Conservation (phyloP, 169 alveolate genomes). For the Cardiosporidium cionae region DNA sequence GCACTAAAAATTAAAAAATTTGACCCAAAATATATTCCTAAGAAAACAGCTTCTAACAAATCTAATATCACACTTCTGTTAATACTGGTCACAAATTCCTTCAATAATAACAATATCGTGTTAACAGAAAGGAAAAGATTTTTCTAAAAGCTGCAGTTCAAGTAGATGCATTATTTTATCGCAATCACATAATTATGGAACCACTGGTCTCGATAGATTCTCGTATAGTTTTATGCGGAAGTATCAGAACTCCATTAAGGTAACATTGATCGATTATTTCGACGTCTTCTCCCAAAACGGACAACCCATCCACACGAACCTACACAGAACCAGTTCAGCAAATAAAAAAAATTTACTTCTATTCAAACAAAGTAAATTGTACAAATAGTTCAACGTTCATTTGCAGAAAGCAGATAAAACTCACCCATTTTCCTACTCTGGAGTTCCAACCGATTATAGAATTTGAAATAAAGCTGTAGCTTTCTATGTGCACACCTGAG, state of each 20-base stretch:
- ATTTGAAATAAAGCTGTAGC: conserved; percentile 64
- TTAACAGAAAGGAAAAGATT: background rate
- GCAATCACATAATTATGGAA: conserved; percentile 24
- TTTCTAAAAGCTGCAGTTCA: no score
- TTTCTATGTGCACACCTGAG: conserved; percentile 57
- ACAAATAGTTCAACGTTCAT: background rate
- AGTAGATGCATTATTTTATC: no score
- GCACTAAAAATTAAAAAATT: no score
- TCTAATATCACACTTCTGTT: background rate
- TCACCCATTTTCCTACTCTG: conserved; percentile 83
- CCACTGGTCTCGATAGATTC: conserved; percentile 41
- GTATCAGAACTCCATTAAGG: conserved; percentile 71
- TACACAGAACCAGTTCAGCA: background rate
- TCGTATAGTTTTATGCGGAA: conserved; percentile 76
- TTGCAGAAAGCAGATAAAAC: background rate
- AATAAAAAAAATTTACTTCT: background rate
- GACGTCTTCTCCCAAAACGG: conserved; percentile 89
- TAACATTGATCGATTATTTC: conserved; percentile 72
- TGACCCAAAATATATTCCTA: background rate
- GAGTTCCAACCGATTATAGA: conserved; percentile 88
- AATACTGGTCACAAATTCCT: background rate
- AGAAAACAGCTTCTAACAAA: background rate
- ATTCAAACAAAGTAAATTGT: background rate
- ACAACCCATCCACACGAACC: conserved; percentile 79
- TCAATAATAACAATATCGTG: background rate